Evolutionary conservation across 495 filamentous ascomycete species (phyloP), one percentile per base, ranked within the genome.

Genomic region (Cercophora newfieldiana): DNA sequence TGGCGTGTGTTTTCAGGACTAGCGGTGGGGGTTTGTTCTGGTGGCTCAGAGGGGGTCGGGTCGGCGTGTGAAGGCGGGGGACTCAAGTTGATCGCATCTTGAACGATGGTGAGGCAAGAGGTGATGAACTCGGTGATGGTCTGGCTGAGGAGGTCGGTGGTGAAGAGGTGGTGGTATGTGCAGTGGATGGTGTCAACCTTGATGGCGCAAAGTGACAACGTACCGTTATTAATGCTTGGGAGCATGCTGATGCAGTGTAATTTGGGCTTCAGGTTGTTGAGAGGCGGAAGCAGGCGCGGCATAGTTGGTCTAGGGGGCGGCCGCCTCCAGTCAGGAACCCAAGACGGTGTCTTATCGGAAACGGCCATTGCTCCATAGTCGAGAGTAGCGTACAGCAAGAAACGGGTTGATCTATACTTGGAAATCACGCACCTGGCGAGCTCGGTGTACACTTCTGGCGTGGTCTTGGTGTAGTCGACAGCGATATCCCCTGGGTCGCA

Each of bases 101-200:
- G 22, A 3, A 25, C n/a, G 54, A 57, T 57, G 1, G 24, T 28
- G 54, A n/a, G 2, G 22, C 54, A 57, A 26, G 54, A 14, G 2
- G 2, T 7, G 24, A 30, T 25, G 54, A 57, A 57, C 1, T 8
- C 18, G 8, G 26, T 57, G 24, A 57, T 8, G 10, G 54, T 57
- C 30, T 57, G 54, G 54, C 24, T 28, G 24, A 57, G 54, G 19
- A 57, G 54, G 16, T 57, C 54, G 54, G 54, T 57, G 22, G 54
- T 14, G 25, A 57, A 57, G 24, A 57, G 26, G 19, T 28, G 24
- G 25, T 57, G 54, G 54, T 57, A 57, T 22, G 54, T n/a, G 8
- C 8, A 29, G 28, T 26, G 24, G 54, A 57, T n/a, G 1, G 54
- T 30, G 22, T 57, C 54, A 25, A 57, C 14, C 18, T 57, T 57